Evolutionary conservation across 768 basidiomycete genomes (phyloP).

Genomic region (Cyclocybe cylindracea): DNA sequence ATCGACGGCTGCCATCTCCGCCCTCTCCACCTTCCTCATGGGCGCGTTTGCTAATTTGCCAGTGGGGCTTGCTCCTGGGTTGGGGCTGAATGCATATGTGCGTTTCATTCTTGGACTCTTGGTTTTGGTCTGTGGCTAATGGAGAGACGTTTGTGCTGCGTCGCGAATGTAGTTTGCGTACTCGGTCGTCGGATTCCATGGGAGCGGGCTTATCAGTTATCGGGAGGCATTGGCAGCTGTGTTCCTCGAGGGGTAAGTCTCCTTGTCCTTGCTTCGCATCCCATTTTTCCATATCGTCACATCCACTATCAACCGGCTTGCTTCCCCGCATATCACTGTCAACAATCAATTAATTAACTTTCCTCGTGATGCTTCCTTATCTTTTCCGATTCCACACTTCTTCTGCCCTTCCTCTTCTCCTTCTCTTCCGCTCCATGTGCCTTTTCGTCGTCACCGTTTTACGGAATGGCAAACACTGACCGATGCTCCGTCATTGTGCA

Average conservation of each 20-base stretch:
- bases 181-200: constrained; percentile 85
- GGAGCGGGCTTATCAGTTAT: constrained; percentile 71
- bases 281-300: not conserved
- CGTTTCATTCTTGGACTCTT: constrained; percentile 23
- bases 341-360: too few species aligned
- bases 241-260: constrained; percentile 78
- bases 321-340: too few species aligned
- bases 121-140: not conserved
- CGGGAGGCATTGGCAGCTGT: constrained; percentile 82
- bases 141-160: not conserved
- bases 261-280: not conserved
- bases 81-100: constrained; percentile 83
- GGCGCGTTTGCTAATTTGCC: constrained; percentile 86
- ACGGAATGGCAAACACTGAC: not conserved
- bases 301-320: too few species aligned
- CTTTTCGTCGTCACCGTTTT: too few species aligned
- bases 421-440: too few species aligned
- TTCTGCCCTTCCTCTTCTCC: too few species aligned
- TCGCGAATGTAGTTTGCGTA: constrained; percentile 68
- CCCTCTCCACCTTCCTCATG: constrained; percentile 79
- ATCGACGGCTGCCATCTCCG: constrained; percentile 75
- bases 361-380: too few species aligned
- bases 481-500: constrained; percentile 22
- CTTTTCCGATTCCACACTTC: too few species aligned
- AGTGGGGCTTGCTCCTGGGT: constrained; percentile 84